Evolutionary conservation across 495 filamentous ascomycete genomes (phyloP).

Genomic region (Aspergillus nidulans): DNA sequence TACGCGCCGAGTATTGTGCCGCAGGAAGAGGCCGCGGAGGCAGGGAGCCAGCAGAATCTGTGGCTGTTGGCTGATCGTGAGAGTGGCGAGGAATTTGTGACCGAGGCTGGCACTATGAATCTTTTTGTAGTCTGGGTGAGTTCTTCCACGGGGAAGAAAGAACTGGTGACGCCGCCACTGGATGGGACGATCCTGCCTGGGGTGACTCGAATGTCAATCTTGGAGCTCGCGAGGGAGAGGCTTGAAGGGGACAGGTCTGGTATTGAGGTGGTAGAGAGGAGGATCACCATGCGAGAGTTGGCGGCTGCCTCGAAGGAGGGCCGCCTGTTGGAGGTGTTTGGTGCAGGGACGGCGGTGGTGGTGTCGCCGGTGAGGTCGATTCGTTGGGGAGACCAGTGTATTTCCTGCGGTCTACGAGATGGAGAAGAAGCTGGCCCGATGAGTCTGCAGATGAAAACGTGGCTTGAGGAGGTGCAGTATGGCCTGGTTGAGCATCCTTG

Average conservation of each 20-base stretch:
- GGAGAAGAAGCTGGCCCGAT: too few relatives aligned
- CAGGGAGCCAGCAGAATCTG: conserved; percentile 24
- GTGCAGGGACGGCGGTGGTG: conserved; percentile 11
- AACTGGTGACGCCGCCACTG: conserved; percentile 76
- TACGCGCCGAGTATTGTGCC: conserved; percentile 23
- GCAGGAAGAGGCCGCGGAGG: conserved; percentile 8
- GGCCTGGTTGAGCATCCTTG: too few relatives aligned
- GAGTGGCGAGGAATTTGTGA: too few relatives aligned
- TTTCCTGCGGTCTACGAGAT: too few relatives aligned
- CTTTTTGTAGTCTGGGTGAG: conserved; percentile 67
- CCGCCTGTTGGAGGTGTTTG: conserved; percentile 10
- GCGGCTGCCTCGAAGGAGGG: conserved; percentile 1
- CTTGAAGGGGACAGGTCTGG: conserved; percentile 37
- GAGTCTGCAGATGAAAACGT: too few relatives aligned
- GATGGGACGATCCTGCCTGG: conserved; percentile 85
- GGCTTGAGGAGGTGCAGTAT: too few relatives aligned
- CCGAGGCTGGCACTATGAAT: conserved; percentile 93
- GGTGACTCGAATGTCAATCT: conserved; percentile 71
- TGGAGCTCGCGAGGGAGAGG: conserved; percentile 67
- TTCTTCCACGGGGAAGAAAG: conserved; percentile 59
- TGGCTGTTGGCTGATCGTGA: conserved; percentile 56
- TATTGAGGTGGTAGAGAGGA: conserved; percentile 10
- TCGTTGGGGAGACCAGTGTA: too few relatives aligned
- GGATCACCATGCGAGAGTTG: conserved; percentile 8
- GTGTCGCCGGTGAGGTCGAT: too few relatives aligned